Conservation (phyloP, 352 stramenopile genomes). For the Phytopythium kandeliae region DNA sequence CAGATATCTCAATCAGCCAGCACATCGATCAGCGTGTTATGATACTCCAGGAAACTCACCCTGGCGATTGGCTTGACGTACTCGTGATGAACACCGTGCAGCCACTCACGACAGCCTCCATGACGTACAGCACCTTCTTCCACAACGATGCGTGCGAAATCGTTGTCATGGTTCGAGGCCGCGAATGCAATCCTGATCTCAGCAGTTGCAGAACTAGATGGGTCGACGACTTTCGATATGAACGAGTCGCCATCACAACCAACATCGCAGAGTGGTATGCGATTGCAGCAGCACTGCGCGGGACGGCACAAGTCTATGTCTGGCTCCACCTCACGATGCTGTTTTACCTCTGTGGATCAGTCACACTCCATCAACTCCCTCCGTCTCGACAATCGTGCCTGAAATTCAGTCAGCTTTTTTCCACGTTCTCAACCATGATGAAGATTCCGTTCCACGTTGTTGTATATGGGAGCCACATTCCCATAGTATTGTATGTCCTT, state of each 20-base stretch:
- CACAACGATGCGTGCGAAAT: slow-evolving; percentile 24
- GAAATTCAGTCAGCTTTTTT: not conserved
- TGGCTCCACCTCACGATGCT: slow-evolving; percentile 36
- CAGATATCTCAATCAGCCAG: slow-evolving; percentile 16
- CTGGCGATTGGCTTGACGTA: slow-evolving; percentile 21
- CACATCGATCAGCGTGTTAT: slow-evolving; percentile 27
- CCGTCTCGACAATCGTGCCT: not conserved
- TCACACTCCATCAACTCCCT: slow-evolving; percentile 2
- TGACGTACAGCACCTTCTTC: slow-evolving; percentile 12
- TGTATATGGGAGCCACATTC: slow-evolving; percentile 41
- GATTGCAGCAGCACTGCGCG: slow-evolving; percentile 20
- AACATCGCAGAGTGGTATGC: slow-evolving; percentile 29
- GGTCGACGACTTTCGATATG: slow-evolving; percentile 54
- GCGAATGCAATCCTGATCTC: slow-evolving; percentile 9
- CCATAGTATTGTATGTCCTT: slow-evolving; percentile 25
- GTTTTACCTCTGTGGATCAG: slow-evolving; percentile 3
- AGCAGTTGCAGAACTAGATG: slow-evolving; percentile 23
- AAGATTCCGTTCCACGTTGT: slow-evolving; percentile 48
- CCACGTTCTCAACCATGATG: slow-evolving; percentile 9
- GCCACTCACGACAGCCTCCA: slow-evolving; percentile 11
- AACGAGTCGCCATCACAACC: slow-evolving; percentile 27
- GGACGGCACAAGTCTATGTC: slow-evolving; percentile 28
- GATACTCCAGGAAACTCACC: slow-evolving; percentile 15
- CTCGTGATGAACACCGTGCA: slow-evolving; percentile 17
- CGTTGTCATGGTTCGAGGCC: slow-evolving; percentile 27